Evolutionary conservation across 2,329 filamentous ascomycete genomes (phyloP).

Genomic region (Aspergillus thermomutatus): DNA sequence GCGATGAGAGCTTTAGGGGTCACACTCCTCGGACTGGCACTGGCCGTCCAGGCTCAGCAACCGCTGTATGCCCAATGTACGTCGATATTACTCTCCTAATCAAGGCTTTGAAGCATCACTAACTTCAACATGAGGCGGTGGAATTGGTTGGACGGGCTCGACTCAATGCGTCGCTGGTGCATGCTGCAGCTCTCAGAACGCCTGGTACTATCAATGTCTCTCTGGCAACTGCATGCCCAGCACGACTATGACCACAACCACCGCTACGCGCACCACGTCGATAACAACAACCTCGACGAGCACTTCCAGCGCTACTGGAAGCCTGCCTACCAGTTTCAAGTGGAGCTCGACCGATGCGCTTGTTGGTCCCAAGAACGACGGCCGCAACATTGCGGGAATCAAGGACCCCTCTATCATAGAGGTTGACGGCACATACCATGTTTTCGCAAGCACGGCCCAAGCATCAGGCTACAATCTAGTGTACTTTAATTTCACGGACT

Average conservation of each 20-base stretch:
- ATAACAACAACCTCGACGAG: background rate
- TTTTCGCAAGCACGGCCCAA: constrained; percentile 6
- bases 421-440: constrained; percentile 3
- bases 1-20: background rate
- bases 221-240: background rate
- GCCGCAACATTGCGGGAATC: background rate
- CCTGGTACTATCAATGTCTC: background rate
- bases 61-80: background rate
- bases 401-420: constrained; percentile 6
- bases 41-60: background rate
- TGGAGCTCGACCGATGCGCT: constrained; percentile 2
- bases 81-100: background rate
- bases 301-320: background rate
- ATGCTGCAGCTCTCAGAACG: background rate
- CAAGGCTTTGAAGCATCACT: background rate
- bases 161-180: background rate
- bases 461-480: constrained; percentile 3
- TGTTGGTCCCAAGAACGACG: constrained; percentile 2
- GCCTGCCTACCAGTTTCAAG: constrained; percentile 3
- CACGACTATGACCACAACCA: background rate
- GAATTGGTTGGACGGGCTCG: background rate
- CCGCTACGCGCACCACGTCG: background rate
- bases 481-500: constrained; percentile 8
- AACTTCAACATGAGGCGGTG: background rate
- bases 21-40: background rate